Evolutionary conservation across 495 filamentous ascomycete genomes (phyloP).

Genomic region (Pseudevernia furfuracea): DNA sequence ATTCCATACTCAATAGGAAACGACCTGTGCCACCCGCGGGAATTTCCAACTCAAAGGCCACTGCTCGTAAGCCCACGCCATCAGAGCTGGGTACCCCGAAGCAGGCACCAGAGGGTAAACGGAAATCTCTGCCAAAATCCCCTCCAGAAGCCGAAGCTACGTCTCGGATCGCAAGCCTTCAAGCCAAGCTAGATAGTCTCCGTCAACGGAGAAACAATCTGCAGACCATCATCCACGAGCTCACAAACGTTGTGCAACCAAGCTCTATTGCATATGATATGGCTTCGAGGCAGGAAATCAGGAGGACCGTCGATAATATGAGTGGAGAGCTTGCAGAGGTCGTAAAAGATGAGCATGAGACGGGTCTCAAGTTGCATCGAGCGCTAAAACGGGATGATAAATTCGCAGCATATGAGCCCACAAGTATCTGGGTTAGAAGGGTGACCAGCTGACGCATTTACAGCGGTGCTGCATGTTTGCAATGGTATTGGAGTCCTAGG

Average conservation of each 20-base stretch:
- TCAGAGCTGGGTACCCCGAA: slow-evolving; percentile 15
- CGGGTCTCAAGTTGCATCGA: slow-evolving; percentile 73
- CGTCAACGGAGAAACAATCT: slow-evolving; percentile 61
- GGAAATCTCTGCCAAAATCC: slow-evolving; percentile 49
- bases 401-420: slow-evolving; percentile 55
- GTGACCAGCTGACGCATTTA: slow-evolving; percentile 38
- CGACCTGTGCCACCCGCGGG: slow-evolving; percentile 37
- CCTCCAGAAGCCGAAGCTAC: slow-evolving; percentile 50
- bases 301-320: slow-evolving; percentile 62
- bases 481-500: neutral
- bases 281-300: slow-evolving; percentile 56
- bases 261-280: slow-evolving; percentile 51
- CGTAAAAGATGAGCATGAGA: slow-evolving; percentile 72
- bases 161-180: slow-evolving; percentile 58
- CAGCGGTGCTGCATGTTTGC: neutral
- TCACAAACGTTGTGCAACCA: slow-evolving; percentile 55
- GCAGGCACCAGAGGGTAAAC: slow-evolving; percentile 17
- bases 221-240: slow-evolving; percentile 60
- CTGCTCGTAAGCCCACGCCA: slow-evolving; percentile 29
- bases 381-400: slow-evolving; percentile 69
- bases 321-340: slow-evolving; percentile 70
- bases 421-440: slow-evolving; percentile 73
- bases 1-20: slow-evolving; percentile 43
- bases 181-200: slow-evolving; percentile 59
- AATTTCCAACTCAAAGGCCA: slow-evolving; percentile 15